A percentile compares a stretch with the other conserved stretches of the same genome.
Conservation (phyloP, 1,284 basidiomycete genomes). For the Cutaneotrichosporon cutaneum region DNA sequence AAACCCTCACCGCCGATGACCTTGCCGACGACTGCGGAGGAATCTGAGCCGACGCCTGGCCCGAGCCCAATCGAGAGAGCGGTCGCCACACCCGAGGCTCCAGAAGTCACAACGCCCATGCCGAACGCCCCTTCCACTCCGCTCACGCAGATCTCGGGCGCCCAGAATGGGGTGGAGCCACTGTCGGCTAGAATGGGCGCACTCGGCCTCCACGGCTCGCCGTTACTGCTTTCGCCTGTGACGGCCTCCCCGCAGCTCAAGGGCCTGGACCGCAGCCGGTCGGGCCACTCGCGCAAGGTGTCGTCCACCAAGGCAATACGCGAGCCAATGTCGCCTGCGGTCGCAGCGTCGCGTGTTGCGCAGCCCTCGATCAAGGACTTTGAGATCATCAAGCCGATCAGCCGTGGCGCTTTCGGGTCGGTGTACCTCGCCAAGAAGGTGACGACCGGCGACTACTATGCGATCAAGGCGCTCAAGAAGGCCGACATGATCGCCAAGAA, state of each 20-base stretch:
- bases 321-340: constrained; percentile 72
- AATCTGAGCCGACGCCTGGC: too few relatives aligned
- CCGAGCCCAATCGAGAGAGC: neutral
- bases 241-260: neutral
- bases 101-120: neutral
- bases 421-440: constrained; percentile 99
- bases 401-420: constrained; percentile 97
- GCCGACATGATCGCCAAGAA: constrained; percentile 99
- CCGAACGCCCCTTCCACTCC: neutral
- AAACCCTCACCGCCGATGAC: neutral
- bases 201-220: neutral
- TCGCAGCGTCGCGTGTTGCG: constrained; percentile 64
- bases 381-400: constrained; percentile 98
- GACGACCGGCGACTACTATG: constrained; percentile 96
- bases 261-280: neutral
- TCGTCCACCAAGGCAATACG: constrained; percentile 24
- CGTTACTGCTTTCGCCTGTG: constrained; percentile 4
- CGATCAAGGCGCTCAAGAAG: constrained; percentile 99
- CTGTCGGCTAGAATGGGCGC: neutral
- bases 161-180: neutral
- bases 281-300: constrained; percentile 8
- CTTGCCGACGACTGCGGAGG: neutral
- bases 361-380: constrained; percentile 98
- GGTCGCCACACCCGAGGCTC: neutral
- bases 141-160: neutral